Evolutionary conservation across 768 basidiomycete genomes (phyloP), one percentile per base, ranked within the genome.

Genomic region (Boletus reticulatus): DNA sequence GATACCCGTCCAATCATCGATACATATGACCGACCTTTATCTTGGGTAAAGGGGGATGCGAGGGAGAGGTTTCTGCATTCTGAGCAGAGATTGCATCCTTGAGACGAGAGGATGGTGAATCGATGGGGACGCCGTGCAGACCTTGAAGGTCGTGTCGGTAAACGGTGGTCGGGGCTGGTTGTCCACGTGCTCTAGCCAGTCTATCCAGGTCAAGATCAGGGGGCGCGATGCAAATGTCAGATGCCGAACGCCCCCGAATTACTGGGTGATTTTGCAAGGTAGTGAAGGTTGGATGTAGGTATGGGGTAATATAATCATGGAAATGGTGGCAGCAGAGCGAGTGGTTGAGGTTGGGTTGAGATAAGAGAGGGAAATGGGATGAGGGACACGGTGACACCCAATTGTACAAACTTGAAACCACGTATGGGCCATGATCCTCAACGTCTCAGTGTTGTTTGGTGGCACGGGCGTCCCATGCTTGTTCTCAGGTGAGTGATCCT

Each of bases 181-280:
- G 64, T 16, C 68, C 67, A 16, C 67, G 14, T 8, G 70, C 70
- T 45, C 68, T 60, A 8, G 64, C 70, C 12, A 68, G 44, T 54
- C 68, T 61, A 34, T 68, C 69, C 6, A 56, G 55, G 38, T 70
- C 69, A 48, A 70, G 60, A 48, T 72, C 69, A 51, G 62, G 62
- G 27, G 63, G 61, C 9, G 22, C 41, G 44, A 65, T 36, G 48
- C 65, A 61, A 41, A 59, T 50, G 32, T 66, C 63, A 11, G 66
- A 61, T 19, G 68, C 48, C 17, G 67, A 65, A 19, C 59, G 59
- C 11, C 62, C 68, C 14, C 59, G 56, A 53, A 43, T 34, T 19
- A 22, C 22, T 3, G 3, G 22, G 22, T 22, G 22, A 22, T 22
- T 22, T 22, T 22, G 22, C 22, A 22, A 22, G 22, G 22, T 22